Base-by-base conservation (phyloP, 371 early-diverging fungal species). In the Coemansia linderi region DNA sequence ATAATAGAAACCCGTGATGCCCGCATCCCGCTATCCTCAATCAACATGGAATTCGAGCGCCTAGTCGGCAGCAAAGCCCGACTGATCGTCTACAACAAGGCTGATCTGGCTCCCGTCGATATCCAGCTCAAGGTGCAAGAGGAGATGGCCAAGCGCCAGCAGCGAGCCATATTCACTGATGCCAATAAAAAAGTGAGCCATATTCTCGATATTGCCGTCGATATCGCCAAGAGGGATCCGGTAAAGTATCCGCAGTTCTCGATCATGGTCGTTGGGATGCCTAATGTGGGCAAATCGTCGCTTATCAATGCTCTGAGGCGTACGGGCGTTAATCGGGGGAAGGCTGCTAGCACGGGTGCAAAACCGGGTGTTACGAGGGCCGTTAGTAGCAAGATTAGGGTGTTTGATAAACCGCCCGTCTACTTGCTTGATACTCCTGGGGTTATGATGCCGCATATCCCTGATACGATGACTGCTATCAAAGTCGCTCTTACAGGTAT, bases 241-340 rank as follows among this genome's bases (percentile, higher is more conserved):
- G 44, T 69, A 4, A 65, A 52, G 63, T 76, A 62, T 46, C 66
- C 68, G 27, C 66, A 77, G 63, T 56, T 69, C 40, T 62, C 69
- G 15, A 52, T 94, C 38, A 91, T 97, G 86, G 87, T 97, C 1
- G 93, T 96, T 0, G 98, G 97, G 4, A 91, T 96, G 89, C 98
- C 98, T 1, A 97, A 97, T 72, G 96, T 96, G 29, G 98, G 98
- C 15, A 97, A 97, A 73, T 94, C 95, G 0, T 89, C 95, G 17
- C 65, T 97, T 56, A 92, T 96, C 68, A 97, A 97, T 69, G 85
- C 93, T 0, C 75, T 97, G 62, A 80, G 98, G 41, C 77, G 89
- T 43, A 82, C 88, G 24, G 93, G 92, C 10, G 81, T 90, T 12
- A 85, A 85, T 17, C 86, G 86, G 50, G 88, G 91, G 6, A 95